Base-by-base conservation (phyloP, 495 filamentous ascomycete species). In the Hypoxylon perforatum region DNA sequence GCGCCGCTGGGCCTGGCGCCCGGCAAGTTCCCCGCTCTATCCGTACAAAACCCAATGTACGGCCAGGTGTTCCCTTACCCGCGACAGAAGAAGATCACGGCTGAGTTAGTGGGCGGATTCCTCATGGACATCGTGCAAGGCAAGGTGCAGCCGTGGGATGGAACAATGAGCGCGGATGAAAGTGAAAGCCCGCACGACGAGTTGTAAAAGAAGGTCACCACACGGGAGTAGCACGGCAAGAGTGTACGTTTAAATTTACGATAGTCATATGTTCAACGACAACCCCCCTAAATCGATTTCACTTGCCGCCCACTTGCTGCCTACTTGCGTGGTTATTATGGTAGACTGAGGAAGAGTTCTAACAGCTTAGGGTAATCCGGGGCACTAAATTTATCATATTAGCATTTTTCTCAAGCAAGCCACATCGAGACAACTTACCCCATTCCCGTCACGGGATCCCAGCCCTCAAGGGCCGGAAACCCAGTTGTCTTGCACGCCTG, bases 371-470 rank as follows among this genome's bases (percentile, higher is more conserved):
- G 75, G 38, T 73, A 77, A 33, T 74, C 63, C 18, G 75, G 75
- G 2, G 69, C 69, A 52, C 75, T 77, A 46, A 41, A 57, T 47
- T 50, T 22, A 63, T 17, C 18, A 35, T 23, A 35, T 73, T 19
- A 69, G 71, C 23, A 50, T 25, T 36, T 15, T 48, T 51, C 15
- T 23, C 15, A 28, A 28, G 7, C 52, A n/a, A 52, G 38, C 45
- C 12, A 47, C 25, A 14, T 56, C 46, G 60, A 36, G 59, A 48
- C 41, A 65, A 66, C 76, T 50, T 66, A 78, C 48, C 86, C 86
- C 69, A 89, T 70, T 9, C 87, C 87, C 19, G 85, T 87, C 5
- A 87, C 85, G 9, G 86, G 87, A 75, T 89, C 86, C 87, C 87
- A 88, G 1, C 83, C 83, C 57, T 74, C 57, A 1, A 73, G 78